Evolutionary conservation across 768 basidiomycete species (phyloP), one percentile per base, ranked within the genome.

Genomic region (Tulasnella sp.): DNA sequence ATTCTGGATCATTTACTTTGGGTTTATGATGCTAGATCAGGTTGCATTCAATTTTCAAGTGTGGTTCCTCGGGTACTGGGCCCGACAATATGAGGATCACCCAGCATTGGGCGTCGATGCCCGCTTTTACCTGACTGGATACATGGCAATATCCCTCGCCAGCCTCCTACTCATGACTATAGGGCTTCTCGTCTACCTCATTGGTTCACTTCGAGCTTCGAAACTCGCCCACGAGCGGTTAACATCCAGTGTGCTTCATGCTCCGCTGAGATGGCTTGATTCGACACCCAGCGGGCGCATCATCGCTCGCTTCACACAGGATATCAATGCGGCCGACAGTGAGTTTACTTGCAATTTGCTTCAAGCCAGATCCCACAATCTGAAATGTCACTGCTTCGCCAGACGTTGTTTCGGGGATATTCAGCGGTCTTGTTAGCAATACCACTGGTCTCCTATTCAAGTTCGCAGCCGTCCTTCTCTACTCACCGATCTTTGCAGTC

Each of bases 161-260:
- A 66, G 66, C 1, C 43, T 72, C 24, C 24, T 68, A 0, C 22
- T 70, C 7, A 80, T 74, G 67, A 61, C 67, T 2, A 17, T 64
- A 7, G 73, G 68, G 0, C 72, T 67, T 25, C 60, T 72, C n/a
- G 53, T 76, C 8, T 83, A 75, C 65, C 69, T 77, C n/a, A 69
- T 69, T 42, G 82, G 80, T 2, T 64, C 72, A 1, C 64, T 81
- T 51, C 71, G 79, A 55, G 83, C 83, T 1, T 81, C 81, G 2
- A 71, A 74, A 57, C 67, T 61, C 5, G 78, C 85, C 12, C 83
- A 85, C 64, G 65, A 66, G 22, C 68, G 73, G 59, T 72, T 86
- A 0, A 61, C 84, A 2, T 68, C 75, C 25, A 75, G 81, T 11
- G 67, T 86, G 0, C 67, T 85, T 11, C 75, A 79, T 4, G 78